Conservation (phyloP, 768 basidiomycete genomes). For the Sutorius australiensis region DNA sequence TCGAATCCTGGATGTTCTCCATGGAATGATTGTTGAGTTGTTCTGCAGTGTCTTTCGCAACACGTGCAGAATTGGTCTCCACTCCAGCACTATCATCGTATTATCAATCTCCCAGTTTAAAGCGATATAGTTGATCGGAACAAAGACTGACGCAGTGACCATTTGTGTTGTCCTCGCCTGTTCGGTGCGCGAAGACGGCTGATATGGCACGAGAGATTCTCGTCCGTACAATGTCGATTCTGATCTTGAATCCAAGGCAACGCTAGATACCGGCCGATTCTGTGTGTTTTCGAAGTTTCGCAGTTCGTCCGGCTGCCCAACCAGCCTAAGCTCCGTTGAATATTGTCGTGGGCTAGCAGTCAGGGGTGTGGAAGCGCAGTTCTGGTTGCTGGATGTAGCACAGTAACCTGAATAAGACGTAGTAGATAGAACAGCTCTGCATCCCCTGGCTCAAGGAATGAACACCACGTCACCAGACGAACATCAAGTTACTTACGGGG, state of each 20-base stretch:
- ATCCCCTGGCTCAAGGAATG: conserved; percentile 1
- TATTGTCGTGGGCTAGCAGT: not conserved
- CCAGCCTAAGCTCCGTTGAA: not conserved
- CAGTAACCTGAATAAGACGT: not conserved
- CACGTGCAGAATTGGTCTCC: not conserved
- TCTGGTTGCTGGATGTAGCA: not conserved
- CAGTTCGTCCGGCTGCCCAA: not conserved
- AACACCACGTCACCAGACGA: not conserved
- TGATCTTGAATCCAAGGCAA: not conserved
- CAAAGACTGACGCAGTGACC: not conserved
- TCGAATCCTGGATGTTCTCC: not conserved
- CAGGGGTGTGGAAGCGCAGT: not conserved
- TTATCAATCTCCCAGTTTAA: not conserved
- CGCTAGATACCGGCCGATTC: not conserved
- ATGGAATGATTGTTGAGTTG: not conserved
- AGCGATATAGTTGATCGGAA: not conserved
- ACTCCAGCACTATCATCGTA: not conserved
- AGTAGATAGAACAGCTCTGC: not conserved
- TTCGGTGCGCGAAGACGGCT: too few relatives aligned
- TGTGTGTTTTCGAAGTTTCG: not conserved
- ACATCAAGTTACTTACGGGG: conserved; percentile 4
- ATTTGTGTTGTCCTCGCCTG: not conserved
- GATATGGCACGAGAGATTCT: not conserved
- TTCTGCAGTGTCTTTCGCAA: not conserved
- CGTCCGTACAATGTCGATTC: not conserved